Base-by-base conservation (phyloP, 805 yeast species). In the Myxozyma neotropica region DNA sequence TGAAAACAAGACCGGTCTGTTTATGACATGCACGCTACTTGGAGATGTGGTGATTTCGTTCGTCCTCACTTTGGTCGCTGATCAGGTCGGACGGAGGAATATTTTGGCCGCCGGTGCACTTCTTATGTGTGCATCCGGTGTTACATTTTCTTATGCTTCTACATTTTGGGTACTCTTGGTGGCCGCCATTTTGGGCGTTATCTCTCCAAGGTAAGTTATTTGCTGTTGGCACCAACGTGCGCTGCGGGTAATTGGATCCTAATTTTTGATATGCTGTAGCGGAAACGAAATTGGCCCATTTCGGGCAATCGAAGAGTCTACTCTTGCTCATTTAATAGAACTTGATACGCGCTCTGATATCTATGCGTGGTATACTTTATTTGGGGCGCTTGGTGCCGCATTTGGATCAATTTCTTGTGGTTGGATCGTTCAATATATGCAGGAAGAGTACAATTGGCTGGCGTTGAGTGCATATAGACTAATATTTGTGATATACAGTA, bases 331-430 rank as follows among this genome's bases (percentile, higher is more conserved):
- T 17, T 68, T 82, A 58, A 74, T 77, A 3, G 70, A 75, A 5
- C 66, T 73, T 15, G 74, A 73, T 10, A 72, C 77, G 31, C 69
- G 85, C 54, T 75, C 85, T 0, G 86, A 83, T 65, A 73, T 81
- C n/a, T 83, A 78, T 65, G 81, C 84, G 6, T 82, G 86, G 85
- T 82, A 81, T 67, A 75, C 78, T 0, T 78, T 83, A 64, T 68
- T 80, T 38, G 86, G 84, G 0, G 74, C 77, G 1, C 66, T 80
- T 24, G 77, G 81, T 19, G 73, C 77, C 24, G 83, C 85, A 97
- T 97, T 33, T 75, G 74, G 24, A 96, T 97, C 68, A 96, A 81
- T 75, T 79, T 89, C 74, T 84, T 87, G 59, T 92, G 79, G 69
- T 82, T 82, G 63, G 88, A 84, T 53, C 79, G 87, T 1, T 91